A percentile compares a stretch with the other conserved stretches of the same genome.
Evolutionary conservation across 2,329 filamentous ascomycete species (phyloP).

Genomic region (Rhynchosporium secalis): DNA sequence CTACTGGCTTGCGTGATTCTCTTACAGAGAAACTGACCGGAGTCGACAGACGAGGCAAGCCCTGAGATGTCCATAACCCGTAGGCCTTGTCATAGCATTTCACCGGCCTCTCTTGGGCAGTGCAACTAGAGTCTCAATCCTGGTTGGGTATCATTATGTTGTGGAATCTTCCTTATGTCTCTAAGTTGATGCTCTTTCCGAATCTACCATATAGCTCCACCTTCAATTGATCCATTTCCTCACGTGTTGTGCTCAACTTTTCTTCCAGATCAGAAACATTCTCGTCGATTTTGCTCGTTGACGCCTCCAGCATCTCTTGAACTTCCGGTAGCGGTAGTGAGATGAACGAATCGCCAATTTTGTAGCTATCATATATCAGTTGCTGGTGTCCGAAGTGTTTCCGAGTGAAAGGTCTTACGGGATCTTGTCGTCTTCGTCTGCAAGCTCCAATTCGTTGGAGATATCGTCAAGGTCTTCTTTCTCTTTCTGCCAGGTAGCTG

Average conservation of each 20-base stretch:
- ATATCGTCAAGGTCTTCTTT: slow-evolving; percentile 98
- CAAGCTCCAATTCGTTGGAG: slow-evolving; percentile 85
- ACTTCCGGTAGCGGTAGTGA: slow-evolving; percentile 81
- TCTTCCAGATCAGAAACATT: slow-evolving; percentile 77
- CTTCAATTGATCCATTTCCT: slow-evolving; percentile 89
- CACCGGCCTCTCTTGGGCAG: neutral
- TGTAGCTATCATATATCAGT: slow-evolving; percentile 66
- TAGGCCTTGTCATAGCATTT: neutral
- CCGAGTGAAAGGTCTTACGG: slow-evolving; percentile 56
- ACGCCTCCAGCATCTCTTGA: slow-evolving; percentile 76
- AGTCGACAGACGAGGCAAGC: neutral
- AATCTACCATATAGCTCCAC: slow-evolving; percentile 92
- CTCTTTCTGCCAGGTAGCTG: slow-evolving; percentile 69
- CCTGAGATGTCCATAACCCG: neutral
- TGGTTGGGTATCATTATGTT: slow-evolving; percentile 32
- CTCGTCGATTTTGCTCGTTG: slow-evolving; percentile 71
- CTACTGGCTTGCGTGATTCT: neutral
- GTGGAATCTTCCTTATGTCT: slow-evolving; percentile 57
- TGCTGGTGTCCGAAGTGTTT: neutral
- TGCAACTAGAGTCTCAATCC: neutral
- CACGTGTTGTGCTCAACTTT: slow-evolving; percentile 69
- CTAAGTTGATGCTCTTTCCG: slow-evolving; percentile 94
- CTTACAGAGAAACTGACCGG: neutral
- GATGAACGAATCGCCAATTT: slow-evolving; percentile 95
- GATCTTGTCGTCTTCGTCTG: slow-evolving; percentile 90